These are phyloP conservation scores for Darksidea phi DNA, from an alignment of 495 filamentous ascomycete genomes.

Conservation along the genomic window DNA sequence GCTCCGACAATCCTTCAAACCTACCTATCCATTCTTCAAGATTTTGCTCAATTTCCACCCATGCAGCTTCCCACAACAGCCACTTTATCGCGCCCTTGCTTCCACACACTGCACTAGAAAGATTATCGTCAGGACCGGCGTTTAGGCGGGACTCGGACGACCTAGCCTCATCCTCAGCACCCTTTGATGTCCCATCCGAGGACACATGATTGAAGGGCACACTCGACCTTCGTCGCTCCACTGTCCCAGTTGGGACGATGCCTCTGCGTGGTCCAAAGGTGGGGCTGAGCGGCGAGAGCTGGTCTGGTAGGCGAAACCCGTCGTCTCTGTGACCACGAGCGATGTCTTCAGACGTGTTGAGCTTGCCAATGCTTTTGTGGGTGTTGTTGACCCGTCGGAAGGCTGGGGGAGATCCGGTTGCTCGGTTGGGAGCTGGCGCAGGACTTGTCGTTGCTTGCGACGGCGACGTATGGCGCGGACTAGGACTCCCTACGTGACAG, in stretches of 20 bases:
- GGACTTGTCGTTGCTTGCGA: neutral
- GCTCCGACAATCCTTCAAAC: neutral
- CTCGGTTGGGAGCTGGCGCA: neutral
- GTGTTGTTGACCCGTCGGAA: neutral
- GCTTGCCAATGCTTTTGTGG: neutral
- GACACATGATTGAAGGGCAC: neutral
- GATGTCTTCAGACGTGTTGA: neutral
- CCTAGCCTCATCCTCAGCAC: neutral
- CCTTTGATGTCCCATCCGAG: neutral
- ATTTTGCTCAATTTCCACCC: slow-evolving; percentile 14
- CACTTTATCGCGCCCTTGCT: neutral
- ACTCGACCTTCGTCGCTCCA: neutral
- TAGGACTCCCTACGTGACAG: neutral
- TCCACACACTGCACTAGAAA: neutral
- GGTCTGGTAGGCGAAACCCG: neutral
- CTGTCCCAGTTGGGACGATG: neutral
- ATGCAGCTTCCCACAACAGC: slow-evolving; percentile 15
- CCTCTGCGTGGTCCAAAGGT: slow-evolving; percentile 13
- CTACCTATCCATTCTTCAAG: slow-evolving; percentile 14
- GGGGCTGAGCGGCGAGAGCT: slow-evolving; percentile 7
- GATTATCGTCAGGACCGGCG: too few species aligned
- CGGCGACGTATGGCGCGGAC: neutral
- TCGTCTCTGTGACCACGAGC: neutral
- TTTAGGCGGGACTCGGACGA: too few species aligned
- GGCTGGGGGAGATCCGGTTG: neutral